These are phyloP conservation scores for Artemisia tridentata DNA, from an alignment of 129 eudicot genomes.

Conservation along the genomic window DNA sequence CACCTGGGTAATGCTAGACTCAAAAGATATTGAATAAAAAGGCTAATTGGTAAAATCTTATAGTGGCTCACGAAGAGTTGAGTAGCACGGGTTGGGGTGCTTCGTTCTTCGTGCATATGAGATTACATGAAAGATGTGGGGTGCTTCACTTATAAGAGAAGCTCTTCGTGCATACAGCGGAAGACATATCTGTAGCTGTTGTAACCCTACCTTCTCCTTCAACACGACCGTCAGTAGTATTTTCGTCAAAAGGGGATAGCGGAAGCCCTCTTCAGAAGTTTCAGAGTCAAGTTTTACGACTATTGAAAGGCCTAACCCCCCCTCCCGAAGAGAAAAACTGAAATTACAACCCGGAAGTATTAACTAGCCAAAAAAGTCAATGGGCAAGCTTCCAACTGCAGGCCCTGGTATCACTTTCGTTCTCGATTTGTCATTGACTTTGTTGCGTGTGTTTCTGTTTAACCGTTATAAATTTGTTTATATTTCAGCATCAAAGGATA, in stretches of 20 bases:
- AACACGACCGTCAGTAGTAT: slow-evolving; percentile 81
- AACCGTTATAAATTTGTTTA: not conserved
- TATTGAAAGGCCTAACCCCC: slow-evolving; percentile 72
- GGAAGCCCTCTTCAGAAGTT: slow-evolving; percentile 72
- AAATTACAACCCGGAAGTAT: slow-evolving; percentile 85
- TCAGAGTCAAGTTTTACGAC: slow-evolving; percentile 71
- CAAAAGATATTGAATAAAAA: too few relatives aligned
- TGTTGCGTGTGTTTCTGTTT: slow-evolving; percentile 3
- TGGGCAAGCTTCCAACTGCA: slow-evolving; percentile 95
- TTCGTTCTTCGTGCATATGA: slow-evolving; percentile 64
- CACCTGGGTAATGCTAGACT: too few relatives aligned
- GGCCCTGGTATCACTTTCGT: slow-evolving; percentile 54
- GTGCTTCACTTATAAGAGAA: too few relatives aligned
- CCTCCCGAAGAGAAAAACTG: slow-evolving; percentile 60
- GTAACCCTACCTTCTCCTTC: slow-evolving; percentile 73
- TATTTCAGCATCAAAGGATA: slow-evolving; percentile 73
- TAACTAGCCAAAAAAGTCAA: slow-evolving; percentile 98
- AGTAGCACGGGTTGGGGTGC: slow-evolving; percentile 79
- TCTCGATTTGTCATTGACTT: not conserved
- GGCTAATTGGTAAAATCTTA: too few relatives aligned
- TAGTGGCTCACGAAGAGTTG: slow-evolving; percentile 46
- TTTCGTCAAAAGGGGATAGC: slow-evolving; percentile 73
- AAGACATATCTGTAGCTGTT: slow-evolving; percentile 65
- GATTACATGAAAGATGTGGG: too few relatives aligned
- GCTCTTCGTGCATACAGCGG: slow-evolving; percentile 75